Percentiles rank a stretch among this genome's conserved stretches.
phyloP scores from a whole-genome alignment of 805 yeast genomes.

The Candida maris region DNA sequence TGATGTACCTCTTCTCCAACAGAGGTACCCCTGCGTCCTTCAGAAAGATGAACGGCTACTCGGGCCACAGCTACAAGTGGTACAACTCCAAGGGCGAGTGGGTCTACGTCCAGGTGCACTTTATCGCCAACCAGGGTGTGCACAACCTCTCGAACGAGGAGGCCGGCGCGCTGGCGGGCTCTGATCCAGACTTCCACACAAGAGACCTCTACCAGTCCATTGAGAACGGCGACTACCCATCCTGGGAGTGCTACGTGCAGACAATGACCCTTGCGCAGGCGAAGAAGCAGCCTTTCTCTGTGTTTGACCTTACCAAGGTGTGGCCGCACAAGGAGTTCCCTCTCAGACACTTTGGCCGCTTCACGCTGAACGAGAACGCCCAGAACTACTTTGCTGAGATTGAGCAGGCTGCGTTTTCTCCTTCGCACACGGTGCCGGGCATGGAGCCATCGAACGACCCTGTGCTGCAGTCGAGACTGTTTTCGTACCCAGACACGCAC shows the following conservation, averaged over 20 bases:
- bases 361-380: slow-evolving; percentile 79
- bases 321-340: slow-evolving; percentile 92
- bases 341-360: slow-evolving; percentile 77
- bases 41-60: slow-evolving; percentile 80
- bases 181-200: slow-evolving; percentile 79
- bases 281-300: slow-evolving; percentile 69
- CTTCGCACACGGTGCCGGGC: slow-evolving; percentile 81
- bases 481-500: slow-evolving; percentile 82
- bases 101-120: slow-evolving; percentile 76
- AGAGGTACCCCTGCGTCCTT: slow-evolving; percentile 77
- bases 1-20: slow-evolving; percentile 68
- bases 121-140: slow-evolving; percentile 56
- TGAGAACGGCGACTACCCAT: slow-evolving; percentile 72
- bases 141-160: slow-evolving; percentile 56
- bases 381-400: slow-evolving; percentile 83
- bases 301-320: slow-evolving; percentile 85
- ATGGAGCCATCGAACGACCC: slow-evolving; percentile 83
- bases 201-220: slow-evolving; percentile 77
- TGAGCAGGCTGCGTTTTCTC: slow-evolving; percentile 83
- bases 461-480: slow-evolving; percentile 75
- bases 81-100: slow-evolving; percentile 70
- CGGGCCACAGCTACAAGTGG: slow-evolving; percentile 85
- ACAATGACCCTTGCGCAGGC: slow-evolving; percentile 84
- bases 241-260: slow-evolving; percentile 84
- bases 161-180: slow-evolving; percentile 64